These are phyloP conservation scores for Crinitomyces ghanaensis DNA, from an alignment of 805 yeast genomes.

Conservation along the genomic window DNA sequence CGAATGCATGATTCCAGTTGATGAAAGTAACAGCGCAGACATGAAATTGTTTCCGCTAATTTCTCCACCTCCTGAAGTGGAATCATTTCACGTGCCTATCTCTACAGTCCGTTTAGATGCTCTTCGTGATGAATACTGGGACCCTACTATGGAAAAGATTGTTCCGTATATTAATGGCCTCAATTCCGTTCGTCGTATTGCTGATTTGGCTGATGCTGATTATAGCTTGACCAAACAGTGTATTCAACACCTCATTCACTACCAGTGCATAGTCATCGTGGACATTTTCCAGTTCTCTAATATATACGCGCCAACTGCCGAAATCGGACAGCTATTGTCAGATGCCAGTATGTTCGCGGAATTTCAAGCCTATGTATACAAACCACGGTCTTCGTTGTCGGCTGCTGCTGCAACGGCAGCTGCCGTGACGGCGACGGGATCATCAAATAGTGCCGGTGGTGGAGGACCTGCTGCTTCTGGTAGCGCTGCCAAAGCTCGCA, in stretches of 20 bases:
- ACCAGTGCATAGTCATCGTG: constrained; percentile 68
- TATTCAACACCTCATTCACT: constrained; percentile 82
- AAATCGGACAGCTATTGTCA: constrained; percentile 54
- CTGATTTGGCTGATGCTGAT: constrained; percentile 73
- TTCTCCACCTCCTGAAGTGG: constrained; percentile 65
- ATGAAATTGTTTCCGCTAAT: constrained; percentile 88
- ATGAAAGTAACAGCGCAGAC: constrained; percentile 79
- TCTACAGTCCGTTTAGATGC: constrained; percentile 66
- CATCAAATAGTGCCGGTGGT: constrained; percentile 5
- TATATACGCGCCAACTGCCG: constrained; percentile 80
- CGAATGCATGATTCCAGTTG: constrained; percentile 91
- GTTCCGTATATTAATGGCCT: constrained; percentile 81
- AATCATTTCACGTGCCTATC: constrained; percentile 81
- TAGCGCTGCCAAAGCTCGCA: too few species aligned
- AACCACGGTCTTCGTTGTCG: constrained; percentile 14
- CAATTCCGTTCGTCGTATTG: constrained; percentile 67
- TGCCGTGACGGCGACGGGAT: neutral
- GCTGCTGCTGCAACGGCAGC: constrained; percentile 14
- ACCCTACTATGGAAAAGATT: constrained; percentile 87
- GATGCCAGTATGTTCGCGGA: constrained; percentile 60
- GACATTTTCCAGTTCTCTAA: constrained; percentile 87
- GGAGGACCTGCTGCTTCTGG: neutral
- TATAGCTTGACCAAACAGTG: constrained; percentile 70
- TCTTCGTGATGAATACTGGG: constrained; percentile 88
- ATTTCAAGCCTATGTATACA: constrained; percentile 71